Percentiles rank a stretch among this genome's conserved stretches.
Conservation (phyloP, 2,329 filamentous ascomycete species). For the Curvularia verruculosa region DNA sequence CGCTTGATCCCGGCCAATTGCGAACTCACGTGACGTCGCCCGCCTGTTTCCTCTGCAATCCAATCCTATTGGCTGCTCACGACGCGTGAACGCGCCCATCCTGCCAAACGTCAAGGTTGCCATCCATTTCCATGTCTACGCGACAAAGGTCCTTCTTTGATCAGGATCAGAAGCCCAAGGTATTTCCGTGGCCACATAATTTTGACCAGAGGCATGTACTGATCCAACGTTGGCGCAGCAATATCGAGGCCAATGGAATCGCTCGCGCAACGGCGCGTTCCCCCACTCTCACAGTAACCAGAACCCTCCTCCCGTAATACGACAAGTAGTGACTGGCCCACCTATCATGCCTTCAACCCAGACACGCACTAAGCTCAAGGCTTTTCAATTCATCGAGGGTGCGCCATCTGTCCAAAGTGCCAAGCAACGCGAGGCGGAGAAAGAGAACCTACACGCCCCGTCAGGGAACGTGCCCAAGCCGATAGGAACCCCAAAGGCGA, state of each 20-base stretch:
- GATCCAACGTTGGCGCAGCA: conserved; percentile 24
- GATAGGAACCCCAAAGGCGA: conserved; percentile 30
- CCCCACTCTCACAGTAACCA: conserved; percentile 32
- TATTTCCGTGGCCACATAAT: conserved; percentile 21
- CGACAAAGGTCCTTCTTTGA: conserved; percentile 61
- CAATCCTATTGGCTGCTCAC: conserved; percentile 15
- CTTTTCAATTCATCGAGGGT: conserved; percentile 59
- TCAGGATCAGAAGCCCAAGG: conserved; percentile 52
- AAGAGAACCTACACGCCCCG: conserved; percentile 49
- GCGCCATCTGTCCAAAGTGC: conserved; percentile 28
- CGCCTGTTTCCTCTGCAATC: conserved; percentile 5
- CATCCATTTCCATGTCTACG: conserved; percentile 49
- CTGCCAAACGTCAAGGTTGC: conserved; percentile 10
- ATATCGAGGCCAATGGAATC: conserved; percentile 46
- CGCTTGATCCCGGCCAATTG: conserved; percentile 2
- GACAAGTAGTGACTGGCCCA: conserved; percentile 43
- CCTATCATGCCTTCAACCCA: conserved; percentile 58
- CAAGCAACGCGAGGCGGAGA: conserved; percentile 47
- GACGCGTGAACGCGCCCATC: conserved; percentile 25
- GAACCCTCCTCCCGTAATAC: conserved; percentile 37
- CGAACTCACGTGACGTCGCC: conserved; percentile 19
- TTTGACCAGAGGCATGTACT: conserved; percentile 5
- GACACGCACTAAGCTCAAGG: conserved; percentile 61
- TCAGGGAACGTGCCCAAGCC: conserved; percentile 13
- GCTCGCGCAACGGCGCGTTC: conserved; percentile 37